Percentiles rank a stretch among this genome's conserved stretches.
phyloP scores from a whole-genome alignment of 1,284 basidiomycete species.

The Austroboletus olivaceoglutinosus region DNA sequence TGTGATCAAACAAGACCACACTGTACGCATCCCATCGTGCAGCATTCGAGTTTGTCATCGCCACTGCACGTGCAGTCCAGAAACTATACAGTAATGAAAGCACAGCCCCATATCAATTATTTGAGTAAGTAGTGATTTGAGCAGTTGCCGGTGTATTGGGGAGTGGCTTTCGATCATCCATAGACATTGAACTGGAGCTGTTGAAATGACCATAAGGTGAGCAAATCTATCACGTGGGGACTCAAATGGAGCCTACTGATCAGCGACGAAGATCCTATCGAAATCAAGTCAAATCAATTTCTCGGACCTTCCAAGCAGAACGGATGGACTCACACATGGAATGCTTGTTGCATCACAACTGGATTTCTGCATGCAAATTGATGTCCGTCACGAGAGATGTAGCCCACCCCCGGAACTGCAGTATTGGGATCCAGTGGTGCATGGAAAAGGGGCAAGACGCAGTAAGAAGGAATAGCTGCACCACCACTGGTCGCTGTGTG shows the following conservation, averaged over 20 bases:
- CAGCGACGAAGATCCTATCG: conserved; percentile 29
- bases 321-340: conserved; percentile 22
- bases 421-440: conserved; percentile 34
- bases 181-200: conserved; percentile 55
- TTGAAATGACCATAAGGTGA: no score
- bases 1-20: conserved; percentile 49
- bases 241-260: conserved; percentile 12
- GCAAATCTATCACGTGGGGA: not conserved
- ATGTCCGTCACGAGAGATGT: conserved; percentile 50
- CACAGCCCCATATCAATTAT: conserved; percentile 59
- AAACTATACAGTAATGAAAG: conserved; percentile 53
- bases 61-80: conserved; percentile 52
- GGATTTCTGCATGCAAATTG: conserved; percentile 57
- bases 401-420: conserved; percentile 37
- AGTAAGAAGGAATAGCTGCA: conserved; percentile 52
- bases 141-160: conserved; percentile 43
- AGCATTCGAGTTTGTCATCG: conserved; percentile 29
- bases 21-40: conserved; percentile 56
- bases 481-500: conserved; percentile 41
- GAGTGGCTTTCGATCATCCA: conserved; percentile 43
- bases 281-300: conserved; percentile 4
- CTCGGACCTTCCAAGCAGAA: no score
- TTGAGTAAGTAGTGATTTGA: conserved; percentile 35
- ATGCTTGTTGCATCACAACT: conserved; percentile 40
- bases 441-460: conserved; percentile 56